Evolutionary conservation across 768 basidiomycete genomes (phyloP).

Genomic region (Tephrocybe sp.): DNA sequence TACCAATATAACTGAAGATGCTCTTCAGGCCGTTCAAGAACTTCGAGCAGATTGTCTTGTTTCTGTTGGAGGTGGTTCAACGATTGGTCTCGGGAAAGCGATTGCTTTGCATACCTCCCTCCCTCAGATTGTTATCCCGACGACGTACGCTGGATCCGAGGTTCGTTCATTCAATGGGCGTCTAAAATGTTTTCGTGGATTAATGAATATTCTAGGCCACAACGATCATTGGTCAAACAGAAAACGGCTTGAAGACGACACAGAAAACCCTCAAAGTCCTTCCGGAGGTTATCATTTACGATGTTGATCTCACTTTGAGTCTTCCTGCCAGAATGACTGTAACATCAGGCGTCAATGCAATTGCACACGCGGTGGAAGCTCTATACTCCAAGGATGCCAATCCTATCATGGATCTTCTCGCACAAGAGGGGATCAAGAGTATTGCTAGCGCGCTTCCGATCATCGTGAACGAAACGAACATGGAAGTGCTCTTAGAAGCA

Average conservation of each 20-base stretch:
- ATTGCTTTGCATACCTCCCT: conserved; percentile 38
- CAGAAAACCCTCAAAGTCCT: conserved; percentile 35
- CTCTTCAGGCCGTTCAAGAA: conserved; percentile 22
- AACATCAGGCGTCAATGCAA: conserved; percentile 40
- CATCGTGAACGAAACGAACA: conserved; percentile 22
- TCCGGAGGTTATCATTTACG: conserved; percentile 41
- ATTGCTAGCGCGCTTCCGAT: conserved; percentile 31
- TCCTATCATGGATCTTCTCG: conserved; percentile 34
- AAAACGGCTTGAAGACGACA: conserved; percentile 38
- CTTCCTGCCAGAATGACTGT: conserved; percentile 33
- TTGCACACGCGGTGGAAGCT: conserved; percentile 42
- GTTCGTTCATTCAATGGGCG: conserved; percentile 12
- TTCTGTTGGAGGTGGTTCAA: conserved; percentile 37
- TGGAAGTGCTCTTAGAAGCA: conserved; percentile 24
- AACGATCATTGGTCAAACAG: conserved; percentile 39
- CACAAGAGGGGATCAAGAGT: conserved; percentile 34
- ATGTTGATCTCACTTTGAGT: conserved; percentile 35
- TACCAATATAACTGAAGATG: conserved; percentile 34
- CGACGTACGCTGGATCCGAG: conserved; percentile 40
- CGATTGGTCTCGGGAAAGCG: conserved; percentile 39
- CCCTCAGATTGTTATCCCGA: conserved; percentile 39
- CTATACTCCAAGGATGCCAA: conserved; percentile 37
- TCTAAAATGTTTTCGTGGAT: neutral
- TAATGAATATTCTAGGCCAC: conserved; percentile 24
- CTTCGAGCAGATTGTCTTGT: conserved; percentile 35